These are phyloP conservation scores for Penicillium soppii DNA, from an alignment of 495 filamentous ascomycete species.

Conservation along the genomic window DNA sequence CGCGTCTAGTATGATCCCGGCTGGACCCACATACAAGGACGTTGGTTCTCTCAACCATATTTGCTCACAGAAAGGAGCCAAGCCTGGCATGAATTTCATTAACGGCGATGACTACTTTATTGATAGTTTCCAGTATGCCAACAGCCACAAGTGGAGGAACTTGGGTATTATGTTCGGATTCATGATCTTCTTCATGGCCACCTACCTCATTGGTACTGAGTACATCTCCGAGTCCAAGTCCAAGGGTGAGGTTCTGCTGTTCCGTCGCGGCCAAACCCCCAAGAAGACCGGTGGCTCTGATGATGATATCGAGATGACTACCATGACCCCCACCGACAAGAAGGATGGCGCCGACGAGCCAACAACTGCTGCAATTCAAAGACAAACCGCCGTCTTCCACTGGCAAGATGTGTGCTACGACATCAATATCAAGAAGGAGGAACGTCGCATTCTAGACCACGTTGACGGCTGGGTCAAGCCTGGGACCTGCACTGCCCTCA, in stretches of 20 bases:
- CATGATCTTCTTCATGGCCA: constrained; percentile 58
- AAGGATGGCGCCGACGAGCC: constrained; percentile 37
- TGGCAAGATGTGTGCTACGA: constrained; percentile 78
- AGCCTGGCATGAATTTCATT: constrained; percentile 45
- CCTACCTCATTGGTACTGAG: constrained; percentile 46
- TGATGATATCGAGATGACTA: constrained; percentile 31
- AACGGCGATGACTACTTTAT: constrained; percentile 52
- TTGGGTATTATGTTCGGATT: constrained; percentile 67
- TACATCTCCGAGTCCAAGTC: constrained; percentile 49
- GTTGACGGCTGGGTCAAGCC: constrained; percentile 68
- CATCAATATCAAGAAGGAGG: constrained; percentile 60
- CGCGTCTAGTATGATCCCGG: constrained; percentile 36
- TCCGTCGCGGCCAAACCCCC: constrained; percentile 45
- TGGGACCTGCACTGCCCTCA: constrained; percentile 65
- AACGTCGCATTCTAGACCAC: constrained; percentile 59
- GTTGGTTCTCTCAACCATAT: constrained; percentile 27
- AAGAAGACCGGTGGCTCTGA: constrained; percentile 15
- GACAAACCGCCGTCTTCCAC: constrained; percentile 67
- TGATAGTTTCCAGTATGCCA: constrained; percentile 54
- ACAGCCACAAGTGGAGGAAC: constrained; percentile 67
- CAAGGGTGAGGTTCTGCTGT: constrained; percentile 54
- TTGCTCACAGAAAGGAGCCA: constrained; percentile 56
- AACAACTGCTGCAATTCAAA: constrained; percentile 51
- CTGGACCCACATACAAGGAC: constrained; percentile 29
- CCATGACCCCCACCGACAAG: constrained; percentile 35